Conservation (phyloP, 2,329 filamentous ascomycete species). For the Epichloe festucae region DNA sequence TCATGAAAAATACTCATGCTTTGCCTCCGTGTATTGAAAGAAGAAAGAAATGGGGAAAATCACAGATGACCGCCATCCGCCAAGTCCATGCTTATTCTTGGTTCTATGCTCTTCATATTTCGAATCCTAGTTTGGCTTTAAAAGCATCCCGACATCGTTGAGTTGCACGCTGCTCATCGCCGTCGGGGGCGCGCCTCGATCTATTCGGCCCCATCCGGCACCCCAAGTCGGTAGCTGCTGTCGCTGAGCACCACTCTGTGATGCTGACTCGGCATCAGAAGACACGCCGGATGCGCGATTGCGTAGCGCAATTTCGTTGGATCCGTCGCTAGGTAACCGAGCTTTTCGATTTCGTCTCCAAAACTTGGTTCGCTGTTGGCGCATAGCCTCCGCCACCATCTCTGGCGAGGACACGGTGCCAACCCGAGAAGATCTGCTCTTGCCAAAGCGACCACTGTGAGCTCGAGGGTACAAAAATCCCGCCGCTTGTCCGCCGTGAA, state of each 20-base stretch:
- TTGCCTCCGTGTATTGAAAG: not conserved
- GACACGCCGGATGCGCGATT: constrained; percentile 6
- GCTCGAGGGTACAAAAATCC: constrained; percentile 35
- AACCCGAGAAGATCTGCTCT: constrained; percentile 17
- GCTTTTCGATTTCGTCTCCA: constrained; percentile 17
- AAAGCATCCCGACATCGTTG: constrained; percentile 22
- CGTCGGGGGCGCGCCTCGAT: constrained; percentile 13
- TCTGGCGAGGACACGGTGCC: constrained; percentile 34
- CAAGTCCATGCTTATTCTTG: not conserved
- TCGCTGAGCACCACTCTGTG: constrained; percentile 1
- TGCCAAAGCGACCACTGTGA: constrained; percentile 12
- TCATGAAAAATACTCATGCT: not conserved
- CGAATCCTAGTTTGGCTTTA: constrained; percentile 4
- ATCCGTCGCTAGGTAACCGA: constrained; percentile 16
- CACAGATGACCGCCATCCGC: not conserved
- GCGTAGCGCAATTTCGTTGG: constrained; percentile 21
- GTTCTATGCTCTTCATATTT: not conserved
- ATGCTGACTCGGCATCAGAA: not conserved
- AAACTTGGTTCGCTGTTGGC: constrained; percentile 14
- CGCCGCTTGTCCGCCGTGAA: constrained; percentile 36
- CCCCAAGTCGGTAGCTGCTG: constrained; percentile 13
- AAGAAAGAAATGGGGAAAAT: not conserved
- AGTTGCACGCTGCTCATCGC: constrained; percentile 13
- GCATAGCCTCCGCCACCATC: constrained; percentile 15
- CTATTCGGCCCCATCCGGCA: constrained; percentile 20